Conservation (phyloP, 139 green algal genomes). For the Picochlorum sp. region DNA sequence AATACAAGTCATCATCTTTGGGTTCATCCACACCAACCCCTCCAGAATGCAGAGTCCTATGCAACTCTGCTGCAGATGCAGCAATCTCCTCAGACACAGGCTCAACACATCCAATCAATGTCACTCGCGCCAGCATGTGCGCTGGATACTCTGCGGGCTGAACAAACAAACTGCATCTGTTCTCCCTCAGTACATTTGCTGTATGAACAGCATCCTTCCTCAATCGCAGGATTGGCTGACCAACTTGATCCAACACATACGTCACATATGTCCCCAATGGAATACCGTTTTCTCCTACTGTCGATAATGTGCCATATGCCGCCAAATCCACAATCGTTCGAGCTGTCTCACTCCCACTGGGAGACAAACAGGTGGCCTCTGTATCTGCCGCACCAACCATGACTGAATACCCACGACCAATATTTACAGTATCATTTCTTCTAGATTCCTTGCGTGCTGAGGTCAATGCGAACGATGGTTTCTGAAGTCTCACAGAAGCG, state of each 20-base stretch:
- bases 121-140: slow-evolving; percentile 59
- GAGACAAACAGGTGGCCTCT: slow-evolving; percentile 24
- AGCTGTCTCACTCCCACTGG: slow-evolving; percentile 44
- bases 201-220: slow-evolving; percentile 57
- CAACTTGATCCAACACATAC: slow-evolving; percentile 66
- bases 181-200: slow-evolving; percentile 49
- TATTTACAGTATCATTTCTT: not conserved
- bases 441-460: not conserved
- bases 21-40: slow-evolving; percentile 31
- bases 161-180: slow-evolving; percentile 68
- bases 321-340: slow-evolving; percentile 65
- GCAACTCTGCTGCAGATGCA: slow-evolving; percentile 23
- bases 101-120: slow-evolving; percentile 56
- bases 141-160: slow-evolving; percentile 63
- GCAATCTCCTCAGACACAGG: slow-evolving; percentile 24
- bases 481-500: not conserved
- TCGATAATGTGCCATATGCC: slow-evolving; percentile 65
- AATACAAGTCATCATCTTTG: slow-evolving; percentile 32
- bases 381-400: not conserved
- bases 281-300: slow-evolving; percentile 37
- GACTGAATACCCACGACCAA: not conserved
- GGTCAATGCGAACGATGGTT: not conserved
- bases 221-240: slow-evolving; percentile 61
- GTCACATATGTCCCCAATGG: slow-evolving; percentile 71
- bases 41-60: slow-evolving; percentile 26